These are phyloP conservation scores for Alternaria brassicae DNA, from an alignment of 2,329 filamentous ascomycete species.

Conservation along the genomic window DNA sequence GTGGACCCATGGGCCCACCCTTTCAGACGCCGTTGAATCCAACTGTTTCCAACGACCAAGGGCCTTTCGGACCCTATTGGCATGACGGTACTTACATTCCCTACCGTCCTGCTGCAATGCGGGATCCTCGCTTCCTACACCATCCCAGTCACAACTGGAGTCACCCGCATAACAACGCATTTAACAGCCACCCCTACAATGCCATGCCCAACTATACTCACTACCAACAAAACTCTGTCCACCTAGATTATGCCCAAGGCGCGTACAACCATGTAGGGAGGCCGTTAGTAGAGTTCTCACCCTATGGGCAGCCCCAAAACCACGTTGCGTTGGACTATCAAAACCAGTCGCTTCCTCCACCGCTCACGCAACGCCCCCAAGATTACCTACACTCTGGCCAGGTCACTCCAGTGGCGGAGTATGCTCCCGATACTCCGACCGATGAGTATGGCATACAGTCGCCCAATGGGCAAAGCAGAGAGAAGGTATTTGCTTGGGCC, in stretches of 20 bases:
- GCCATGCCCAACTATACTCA: constrained; percentile 32
- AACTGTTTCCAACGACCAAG: constrained; percentile 52
- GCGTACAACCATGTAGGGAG: constrained; percentile 32
- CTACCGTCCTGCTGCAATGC: constrained; percentile 50
- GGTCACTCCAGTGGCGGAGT: constrained; percentile 36
- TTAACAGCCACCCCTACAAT: constrained; percentile 36
- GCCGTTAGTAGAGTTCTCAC: constrained; percentile 34
- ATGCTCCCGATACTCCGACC: constrained; percentile 28
- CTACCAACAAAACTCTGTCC: constrained; percentile 37
- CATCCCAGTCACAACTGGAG: constrained; percentile 43
- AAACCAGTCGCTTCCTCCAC: constrained; percentile 27
- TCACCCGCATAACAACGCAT: constrained; percentile 40
- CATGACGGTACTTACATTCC: constrained; percentile 52
- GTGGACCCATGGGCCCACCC: constrained; percentile 42
- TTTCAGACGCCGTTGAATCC: constrained; percentile 48
- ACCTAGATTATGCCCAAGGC: constrained; percentile 35
- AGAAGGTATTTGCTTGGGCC: constrained; percentile 56
- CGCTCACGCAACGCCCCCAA: constrained; percentile 31
- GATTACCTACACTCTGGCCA: constrained; percentile 43
- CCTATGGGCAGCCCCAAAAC: constrained; percentile 35
- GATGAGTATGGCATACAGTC: constrained; percentile 53
- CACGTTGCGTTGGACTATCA: constrained; percentile 39
- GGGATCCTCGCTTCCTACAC: constrained; percentile 49
- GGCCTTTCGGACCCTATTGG: constrained; percentile 52
- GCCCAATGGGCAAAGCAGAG: constrained; percentile 52